A percentile compares a stretch with the other conserved stretches of the same genome.
Evolutionary conservation across 1,284 basidiomycete genomes (phyloP).

Genomic region (Heterobasidion occidentale): DNA sequence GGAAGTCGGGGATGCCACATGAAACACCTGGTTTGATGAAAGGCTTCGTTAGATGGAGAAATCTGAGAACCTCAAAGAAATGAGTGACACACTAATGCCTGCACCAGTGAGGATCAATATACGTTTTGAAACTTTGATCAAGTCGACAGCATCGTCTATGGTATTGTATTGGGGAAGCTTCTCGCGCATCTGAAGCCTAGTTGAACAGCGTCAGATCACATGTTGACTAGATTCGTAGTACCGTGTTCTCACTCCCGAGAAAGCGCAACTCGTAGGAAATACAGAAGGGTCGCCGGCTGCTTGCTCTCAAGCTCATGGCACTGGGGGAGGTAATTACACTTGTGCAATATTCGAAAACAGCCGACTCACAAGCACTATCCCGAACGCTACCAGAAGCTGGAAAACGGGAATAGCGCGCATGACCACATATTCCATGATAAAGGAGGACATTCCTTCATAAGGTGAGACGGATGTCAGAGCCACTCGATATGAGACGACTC

Average conservation of each 20-base stretch:
- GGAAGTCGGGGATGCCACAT: conserved; percentile 89
- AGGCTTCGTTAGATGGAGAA: not conserved
- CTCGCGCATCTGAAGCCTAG: conserved; percentile 68
- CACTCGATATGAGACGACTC: not conserved
- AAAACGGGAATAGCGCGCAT: conserved; percentile 49
- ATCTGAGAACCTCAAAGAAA: not conserved
- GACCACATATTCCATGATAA: conserved; percentile 65
- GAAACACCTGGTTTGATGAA: conserved; percentile 54
- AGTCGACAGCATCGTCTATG: conserved; percentile 71
- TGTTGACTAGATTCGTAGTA: not conserved
- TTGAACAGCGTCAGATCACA: not conserved
- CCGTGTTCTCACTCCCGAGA: conserved; percentile 56
- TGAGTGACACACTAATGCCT: conserved; percentile 61
- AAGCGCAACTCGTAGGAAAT: conserved; percentile 74
- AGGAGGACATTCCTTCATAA: conserved; percentile 53
- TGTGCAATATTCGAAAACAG: conserved; percentile 4
- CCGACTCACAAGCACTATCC: conserved; percentile 61
- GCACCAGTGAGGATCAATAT: conserved; percentile 92
- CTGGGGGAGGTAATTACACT: conserved; percentile 21
- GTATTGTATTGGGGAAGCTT: conserved; percentile 76
- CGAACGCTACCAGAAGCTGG: conserved; percentile 70
- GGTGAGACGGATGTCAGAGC: not conserved
- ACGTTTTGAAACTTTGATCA: conserved; percentile 62
- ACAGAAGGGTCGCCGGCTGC: conserved; percentile 51
- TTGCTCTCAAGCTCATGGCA: conserved; percentile 51